Conservation (phyloP, 495 filamentous ascomycete genomes). For the Geoglossum glabrum region DNA sequence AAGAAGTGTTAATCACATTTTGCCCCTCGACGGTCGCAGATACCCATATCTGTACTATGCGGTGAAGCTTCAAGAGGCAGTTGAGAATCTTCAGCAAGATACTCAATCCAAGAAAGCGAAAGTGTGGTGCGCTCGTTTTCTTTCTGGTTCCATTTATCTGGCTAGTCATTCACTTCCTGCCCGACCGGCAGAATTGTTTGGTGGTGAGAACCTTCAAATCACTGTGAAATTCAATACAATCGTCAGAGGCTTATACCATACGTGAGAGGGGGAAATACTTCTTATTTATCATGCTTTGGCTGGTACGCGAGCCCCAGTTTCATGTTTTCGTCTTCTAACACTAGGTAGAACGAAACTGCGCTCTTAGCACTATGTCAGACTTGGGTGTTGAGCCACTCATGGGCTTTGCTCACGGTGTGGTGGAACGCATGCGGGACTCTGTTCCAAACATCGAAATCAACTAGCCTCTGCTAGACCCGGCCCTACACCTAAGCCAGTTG, state of each 20-base stretch:
- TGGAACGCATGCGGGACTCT: not conserved
- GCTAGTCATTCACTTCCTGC: not conserved
- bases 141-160: not conserved
- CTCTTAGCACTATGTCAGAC: not conserved
- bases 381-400: not conserved
- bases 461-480: not conserved
- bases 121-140: not conserved
- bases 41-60: not conserved
- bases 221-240: not conserved
- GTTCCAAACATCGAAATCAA: not conserved
- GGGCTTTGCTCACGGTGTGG: not conserved
- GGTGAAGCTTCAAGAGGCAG: not conserved
- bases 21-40: not conserved
- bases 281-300: not conserved
- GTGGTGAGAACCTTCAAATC: not conserved
- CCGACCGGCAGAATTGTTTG: not conserved
- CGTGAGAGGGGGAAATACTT: not conserved
- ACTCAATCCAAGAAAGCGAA: not conserved
- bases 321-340: not conserved
- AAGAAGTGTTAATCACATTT: no score
- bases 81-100: not conserved
- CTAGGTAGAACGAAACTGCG: not conserved
- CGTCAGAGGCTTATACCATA: not conserved
- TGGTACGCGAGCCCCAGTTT: not conserved
- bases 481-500: not conserved